These are phyloP conservation scores for Colletotrichum neosansevieriae DNA, from an alignment of 2,329 filamentous ascomycete genomes.

Conservation along the genomic window DNA sequence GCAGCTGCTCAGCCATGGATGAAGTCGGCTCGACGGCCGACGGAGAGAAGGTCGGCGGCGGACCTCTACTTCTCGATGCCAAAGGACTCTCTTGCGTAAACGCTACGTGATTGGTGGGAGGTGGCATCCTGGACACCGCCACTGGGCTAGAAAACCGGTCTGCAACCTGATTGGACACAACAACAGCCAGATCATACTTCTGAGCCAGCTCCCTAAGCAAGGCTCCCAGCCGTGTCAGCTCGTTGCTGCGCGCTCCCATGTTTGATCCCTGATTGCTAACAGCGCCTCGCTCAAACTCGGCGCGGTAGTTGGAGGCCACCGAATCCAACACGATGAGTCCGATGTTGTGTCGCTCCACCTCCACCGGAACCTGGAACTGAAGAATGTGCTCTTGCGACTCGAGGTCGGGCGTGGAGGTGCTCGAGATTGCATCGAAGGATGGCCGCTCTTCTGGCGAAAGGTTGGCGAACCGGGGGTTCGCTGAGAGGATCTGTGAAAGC, in stretches of 20 bases:
- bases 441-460: conserved; percentile 54
- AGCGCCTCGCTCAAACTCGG: conserved; percentile 79
- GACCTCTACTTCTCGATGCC: conserved; percentile 56
- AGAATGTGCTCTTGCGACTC: conserved; percentile 97
- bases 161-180: conserved; percentile 95
- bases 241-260: conserved; percentile 80
- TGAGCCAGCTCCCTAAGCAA: conserved; percentile 82
- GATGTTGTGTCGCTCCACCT: conserved; percentile 79
- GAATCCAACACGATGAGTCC: conserved; percentile 91
- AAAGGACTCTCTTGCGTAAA: conserved; percentile 62
- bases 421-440: conserved; percentile 81
- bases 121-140: conserved; percentile 42
- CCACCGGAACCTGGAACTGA: conserved; percentile 89
- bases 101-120: conserved; percentile 30
- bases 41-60: conserved; percentile 46
- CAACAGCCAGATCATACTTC: conserved; percentile 81
- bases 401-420: conserved; percentile 87
- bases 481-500: conserved; percentile 80
- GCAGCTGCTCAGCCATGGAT: conserved; percentile 52
- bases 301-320: conserved; percentile 94
- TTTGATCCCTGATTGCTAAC: conserved; percentile 60
- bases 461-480: conserved; percentile 70
- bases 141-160: conserved; percentile 75
- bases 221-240: conserved; percentile 82
- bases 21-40: conserved; percentile 51